phyloP scores from a whole-genome alignment of 768 basidiomycete species.

The Tulasnella sp. region DNA sequence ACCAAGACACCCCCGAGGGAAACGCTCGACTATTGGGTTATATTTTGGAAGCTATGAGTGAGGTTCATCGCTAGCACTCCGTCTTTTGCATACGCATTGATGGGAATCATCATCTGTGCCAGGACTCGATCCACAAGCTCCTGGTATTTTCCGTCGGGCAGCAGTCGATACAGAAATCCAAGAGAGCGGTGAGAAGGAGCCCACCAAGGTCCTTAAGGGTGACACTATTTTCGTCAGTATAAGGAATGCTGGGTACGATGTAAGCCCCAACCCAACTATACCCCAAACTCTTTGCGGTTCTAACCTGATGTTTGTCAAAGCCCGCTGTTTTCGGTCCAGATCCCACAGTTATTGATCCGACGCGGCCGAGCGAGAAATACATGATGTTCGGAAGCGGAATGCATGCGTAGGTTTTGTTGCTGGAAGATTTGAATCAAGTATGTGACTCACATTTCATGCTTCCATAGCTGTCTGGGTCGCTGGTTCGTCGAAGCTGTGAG shows the following conservation, averaged over 20 bases:
- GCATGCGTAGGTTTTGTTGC: not conserved
- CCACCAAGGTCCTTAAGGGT: slow-evolving; percentile 1
- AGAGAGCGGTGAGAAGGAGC: not conserved
- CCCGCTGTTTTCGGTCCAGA: not conserved
- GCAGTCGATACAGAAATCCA: slow-evolving; percentile 2
- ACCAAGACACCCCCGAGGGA: slow-evolving; percentile 19
- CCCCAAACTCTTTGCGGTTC: not conserved
- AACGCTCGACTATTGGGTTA: slow-evolving; percentile 37
- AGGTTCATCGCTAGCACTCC: slow-evolving; percentile 1
- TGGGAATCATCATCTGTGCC: too few relatives aligned
- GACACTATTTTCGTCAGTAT: slow-evolving; percentile 10
- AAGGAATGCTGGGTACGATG: slow-evolving; percentile 4
- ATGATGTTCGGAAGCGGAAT: slow-evolving; percentile 7
- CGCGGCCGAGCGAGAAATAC: not conserved
- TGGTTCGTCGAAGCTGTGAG: slow-evolving; percentile 28
- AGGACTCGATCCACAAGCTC: slow-evolving; percentile 19
- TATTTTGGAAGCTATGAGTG: slow-evolving; percentile 37
- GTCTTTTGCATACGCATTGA: too few relatives aligned
- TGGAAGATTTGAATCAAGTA: not conserved
- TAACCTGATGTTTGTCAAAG: not conserved
- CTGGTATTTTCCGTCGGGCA: slow-evolving; percentile 11
- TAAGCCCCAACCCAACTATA: not conserved
- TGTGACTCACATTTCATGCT: not conserved
- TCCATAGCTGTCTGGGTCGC: slow-evolving; percentile 10
- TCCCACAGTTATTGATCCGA: slow-evolving; percentile 9